These are phyloP conservation scores for Eremomyces bilateralis DNA, from an alignment of 495 filamentous ascomycete genomes.

Conservation along the genomic window DNA sequence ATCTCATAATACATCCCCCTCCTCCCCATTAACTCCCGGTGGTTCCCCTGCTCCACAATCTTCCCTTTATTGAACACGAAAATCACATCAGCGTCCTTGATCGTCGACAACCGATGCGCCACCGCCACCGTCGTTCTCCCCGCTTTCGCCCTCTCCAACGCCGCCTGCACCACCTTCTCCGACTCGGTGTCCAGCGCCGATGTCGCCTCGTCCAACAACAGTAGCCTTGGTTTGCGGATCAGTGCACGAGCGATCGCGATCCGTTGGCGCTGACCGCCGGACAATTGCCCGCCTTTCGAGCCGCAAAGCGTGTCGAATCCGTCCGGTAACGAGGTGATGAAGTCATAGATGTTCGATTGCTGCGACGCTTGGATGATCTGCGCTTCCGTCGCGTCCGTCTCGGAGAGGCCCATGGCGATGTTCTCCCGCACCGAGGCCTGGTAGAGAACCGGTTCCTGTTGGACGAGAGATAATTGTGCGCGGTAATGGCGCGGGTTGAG, in stretches of 20 bases:
- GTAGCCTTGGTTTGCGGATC: conserved; percentile 9
- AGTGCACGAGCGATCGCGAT: conserved; percentile 12
- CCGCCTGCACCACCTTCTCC: conserved; percentile 10
- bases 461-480: conserved; percentile 8
- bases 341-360: conserved; percentile 36
- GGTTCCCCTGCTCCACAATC: conserved; percentile 19
- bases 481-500: conserved; percentile 5
- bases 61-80: conserved; percentile 19
- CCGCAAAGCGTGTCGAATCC: conserved; percentile 15
- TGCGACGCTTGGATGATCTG: conserved; percentile 26
- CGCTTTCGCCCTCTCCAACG: conserved; percentile 6
- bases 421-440: conserved; percentile 32
- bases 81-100: conserved; percentile 19
- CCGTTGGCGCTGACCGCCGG: conserved; percentile 12
- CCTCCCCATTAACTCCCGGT: conserved; percentile 14
- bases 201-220: conserved; percentile 14
- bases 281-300: conserved; percentile 8
- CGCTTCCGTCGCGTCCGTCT: conserved; percentile 15
- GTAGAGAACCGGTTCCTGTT: conserved; percentile 12
- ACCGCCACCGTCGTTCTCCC: conserved; percentile 11
- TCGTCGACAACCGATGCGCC: conserved; percentile 16
- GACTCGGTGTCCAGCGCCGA: conserved; percentile 8
- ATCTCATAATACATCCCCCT: conserved; percentile 10
- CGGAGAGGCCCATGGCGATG: conserved; percentile 29
- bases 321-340: conserved; percentile 30